These are phyloP conservation scores for Vitis hybrid DNA, from an alignment of 177 flowering plant species.

Conservation along the genomic window DNA sequence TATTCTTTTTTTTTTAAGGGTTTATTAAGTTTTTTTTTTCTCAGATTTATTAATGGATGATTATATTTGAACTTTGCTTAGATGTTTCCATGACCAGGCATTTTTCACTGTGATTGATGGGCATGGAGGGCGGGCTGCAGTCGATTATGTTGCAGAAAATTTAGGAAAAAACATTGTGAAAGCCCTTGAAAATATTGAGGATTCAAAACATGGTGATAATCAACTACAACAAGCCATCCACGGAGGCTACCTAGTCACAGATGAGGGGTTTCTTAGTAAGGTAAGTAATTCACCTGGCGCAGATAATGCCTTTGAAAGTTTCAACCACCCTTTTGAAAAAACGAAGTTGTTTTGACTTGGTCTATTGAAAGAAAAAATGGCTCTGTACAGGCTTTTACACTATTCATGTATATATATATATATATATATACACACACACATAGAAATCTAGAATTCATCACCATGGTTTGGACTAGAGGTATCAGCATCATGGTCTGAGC, in stretches of 20 bases:
- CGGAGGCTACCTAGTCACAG: constrained; percentile 44
- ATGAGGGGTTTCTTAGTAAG: constrained; percentile 48
- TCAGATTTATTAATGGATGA: background rate
- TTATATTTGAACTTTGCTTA: background rate
- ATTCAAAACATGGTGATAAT: constrained; percentile 6
- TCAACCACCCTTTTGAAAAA: background rate
- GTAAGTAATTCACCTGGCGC: constrained; percentile 17
- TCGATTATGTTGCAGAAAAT: constrained; percentile 49
- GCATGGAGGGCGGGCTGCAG: constrained; percentile 67
- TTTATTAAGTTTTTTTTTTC: background rate
- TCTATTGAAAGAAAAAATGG: background rate
- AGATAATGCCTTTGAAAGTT: background rate
- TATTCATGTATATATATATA: too few species aligned
- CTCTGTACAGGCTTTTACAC: background rate
- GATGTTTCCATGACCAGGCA: constrained; percentile 32
- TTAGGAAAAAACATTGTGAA: constrained; percentile 48
- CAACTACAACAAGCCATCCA: constrained; percentile 35
- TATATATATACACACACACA: too few species aligned
- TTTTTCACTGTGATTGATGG: constrained; percentile 66
- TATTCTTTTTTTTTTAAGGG: too few species aligned
- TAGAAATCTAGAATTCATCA: too few species aligned
- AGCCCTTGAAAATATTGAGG: constrained; percentile 18
- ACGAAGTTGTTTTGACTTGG: background rate
- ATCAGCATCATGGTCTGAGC: background rate
- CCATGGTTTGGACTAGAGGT: too few species aligned